phyloP scores from a whole-genome alignment of 306 rosid genomes.

The Dryas alaskensis region DNA sequence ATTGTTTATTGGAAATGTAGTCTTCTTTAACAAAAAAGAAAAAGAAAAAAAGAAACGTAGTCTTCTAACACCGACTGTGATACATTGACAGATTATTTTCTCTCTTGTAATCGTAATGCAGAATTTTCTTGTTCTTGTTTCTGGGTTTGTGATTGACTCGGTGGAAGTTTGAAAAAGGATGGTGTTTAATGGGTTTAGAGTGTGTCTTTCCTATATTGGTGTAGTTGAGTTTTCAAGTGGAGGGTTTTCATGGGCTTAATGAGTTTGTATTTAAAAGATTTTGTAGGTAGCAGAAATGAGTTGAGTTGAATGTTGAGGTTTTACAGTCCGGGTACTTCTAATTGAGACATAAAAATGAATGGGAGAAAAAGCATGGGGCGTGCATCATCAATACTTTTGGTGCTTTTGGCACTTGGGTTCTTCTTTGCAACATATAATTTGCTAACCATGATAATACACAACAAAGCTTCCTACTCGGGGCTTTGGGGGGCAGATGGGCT shows the following conservation, averaged over 20 bases:
- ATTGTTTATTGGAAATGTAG: background rate
- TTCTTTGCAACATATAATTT: slow-evolving; percentile 68
- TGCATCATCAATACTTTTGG: slow-evolving; percentile 48
- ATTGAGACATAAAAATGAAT: slow-evolving; percentile 40
- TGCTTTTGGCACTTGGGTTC: slow-evolving; percentile 69
- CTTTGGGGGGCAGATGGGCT: slow-evolving; percentile 37
- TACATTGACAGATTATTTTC: slow-evolving; percentile 2
- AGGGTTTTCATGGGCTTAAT: slow-evolving; percentile 10
- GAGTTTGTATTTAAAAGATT: slow-evolving; percentile 21
- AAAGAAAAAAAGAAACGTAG: too few species aligned
- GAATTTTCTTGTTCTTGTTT: background rate
- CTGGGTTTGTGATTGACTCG: slow-evolving; percentile 27
- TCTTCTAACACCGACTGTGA: background rate
- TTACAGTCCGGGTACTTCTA: slow-evolving; percentile 9
- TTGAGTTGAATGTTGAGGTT: slow-evolving; percentile 28
- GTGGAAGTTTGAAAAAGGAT: background rate
- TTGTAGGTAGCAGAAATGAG: slow-evolving; percentile 21
- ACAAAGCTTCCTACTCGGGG: slow-evolving; percentile 38
- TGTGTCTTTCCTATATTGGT: background rate
- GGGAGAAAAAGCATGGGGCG: slow-evolving; percentile 69
- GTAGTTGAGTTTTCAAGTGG: slow-evolving; percentile 15
- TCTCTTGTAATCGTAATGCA: slow-evolving; percentile 24
- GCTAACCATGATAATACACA: slow-evolving; percentile 47
- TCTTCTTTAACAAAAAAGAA: too few species aligned
- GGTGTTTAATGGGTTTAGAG: background rate